Evolutionary conservation across 2,329 filamentous ascomycete genomes (phyloP).

Genomic region (Leptodontidium sp.): DNA sequence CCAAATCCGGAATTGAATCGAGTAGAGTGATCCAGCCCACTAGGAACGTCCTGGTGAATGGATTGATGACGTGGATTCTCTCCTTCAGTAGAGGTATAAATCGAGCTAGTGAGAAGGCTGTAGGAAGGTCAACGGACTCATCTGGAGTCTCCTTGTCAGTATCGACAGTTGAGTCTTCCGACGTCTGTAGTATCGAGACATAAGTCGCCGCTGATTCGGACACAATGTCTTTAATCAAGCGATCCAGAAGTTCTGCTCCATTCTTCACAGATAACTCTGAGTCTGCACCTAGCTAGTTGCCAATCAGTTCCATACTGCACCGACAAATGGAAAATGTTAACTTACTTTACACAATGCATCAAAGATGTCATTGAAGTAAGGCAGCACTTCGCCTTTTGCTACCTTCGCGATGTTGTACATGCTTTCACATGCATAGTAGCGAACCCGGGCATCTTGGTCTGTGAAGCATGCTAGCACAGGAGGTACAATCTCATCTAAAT

Average conservation of each 20-base stretch:
- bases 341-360: conserved; percentile 93
- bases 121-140: conserved; percentile 66
- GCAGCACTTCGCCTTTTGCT: conserved; percentile 93
- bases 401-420: conserved; percentile 99
- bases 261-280: conserved; percentile 98
- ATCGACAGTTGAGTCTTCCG: conserved; percentile 59
- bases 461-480: conserved; percentile 97
- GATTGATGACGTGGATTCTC: conserved; percentile 91
- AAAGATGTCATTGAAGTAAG: conserved; percentile 99
- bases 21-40: conserved; percentile 95
- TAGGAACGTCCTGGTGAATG: conserved; percentile 92
- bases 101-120: conserved; percentile 87
- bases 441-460: conserved; percentile 95
- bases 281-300: conserved; percentile 83
- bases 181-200: conserved; percentile 81
- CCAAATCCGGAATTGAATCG: conserved; percentile 95
- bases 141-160: conserved; percentile 56
- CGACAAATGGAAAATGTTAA: conserved; percentile 1
- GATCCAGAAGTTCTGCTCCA: conserved; percentile 92
- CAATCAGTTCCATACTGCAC: conserved; percentile 22
- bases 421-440: conserved; percentile 98
- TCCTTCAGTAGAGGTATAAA: conserved; percentile 96
- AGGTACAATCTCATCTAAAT: conserved; percentile 92
- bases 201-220: conserved; percentile 95
- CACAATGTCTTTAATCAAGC: conserved; percentile 94